phyloP scores from a whole-genome alignment of 2,329 filamentous ascomycete species.

The Alternaria alternata region DNA sequence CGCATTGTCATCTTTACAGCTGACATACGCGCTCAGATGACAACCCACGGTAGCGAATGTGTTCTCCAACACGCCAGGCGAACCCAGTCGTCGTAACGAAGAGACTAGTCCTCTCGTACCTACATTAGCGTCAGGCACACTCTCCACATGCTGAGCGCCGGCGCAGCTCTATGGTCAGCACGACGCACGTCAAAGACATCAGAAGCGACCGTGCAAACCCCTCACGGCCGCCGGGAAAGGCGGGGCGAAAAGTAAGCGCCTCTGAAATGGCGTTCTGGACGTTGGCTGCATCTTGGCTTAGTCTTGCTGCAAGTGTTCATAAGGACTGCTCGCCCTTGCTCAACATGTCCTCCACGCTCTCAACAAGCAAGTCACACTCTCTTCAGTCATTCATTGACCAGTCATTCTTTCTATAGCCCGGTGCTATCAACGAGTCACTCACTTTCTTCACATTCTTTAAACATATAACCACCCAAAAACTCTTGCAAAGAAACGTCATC shows the following conservation, averaged over 20 bases:
- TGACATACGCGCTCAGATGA: constrained; percentile 1
- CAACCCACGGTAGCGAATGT: background rate
- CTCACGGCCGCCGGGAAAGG: constrained; percentile 18
- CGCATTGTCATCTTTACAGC: constrained; percentile 1
- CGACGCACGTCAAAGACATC: constrained; percentile 11
- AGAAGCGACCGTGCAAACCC: constrained; percentile 17
- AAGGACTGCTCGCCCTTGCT: constrained; percentile 18
- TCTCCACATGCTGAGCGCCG: constrained; percentile 17
- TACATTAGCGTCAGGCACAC: constrained; percentile 29
- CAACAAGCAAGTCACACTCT: constrained; percentile 32
- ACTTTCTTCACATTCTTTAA: constrained; percentile 20
- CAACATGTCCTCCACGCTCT: constrained; percentile 17
- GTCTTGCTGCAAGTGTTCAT: constrained; percentile 19
- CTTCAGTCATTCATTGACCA: constrained; percentile 35
- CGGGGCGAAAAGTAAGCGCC: constrained; percentile 16
- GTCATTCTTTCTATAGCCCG: constrained; percentile 39
- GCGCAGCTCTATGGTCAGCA: constrained; percentile 5
- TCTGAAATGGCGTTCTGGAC: constrained; percentile 14
- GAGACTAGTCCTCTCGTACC: constrained; percentile 20
- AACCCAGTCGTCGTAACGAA: constrained; percentile 11
- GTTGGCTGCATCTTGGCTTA: constrained; percentile 4
- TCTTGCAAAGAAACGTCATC: background rate
- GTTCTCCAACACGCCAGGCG: constrained; percentile 7
- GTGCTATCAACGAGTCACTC: constrained; percentile 34
- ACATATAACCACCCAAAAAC: constrained; percentile 13